These are phyloP conservation scores for Claviceps maximensis DNA, from an alignment of 2,329 filamentous ascomycete genomes.

Conservation along the genomic window DNA sequence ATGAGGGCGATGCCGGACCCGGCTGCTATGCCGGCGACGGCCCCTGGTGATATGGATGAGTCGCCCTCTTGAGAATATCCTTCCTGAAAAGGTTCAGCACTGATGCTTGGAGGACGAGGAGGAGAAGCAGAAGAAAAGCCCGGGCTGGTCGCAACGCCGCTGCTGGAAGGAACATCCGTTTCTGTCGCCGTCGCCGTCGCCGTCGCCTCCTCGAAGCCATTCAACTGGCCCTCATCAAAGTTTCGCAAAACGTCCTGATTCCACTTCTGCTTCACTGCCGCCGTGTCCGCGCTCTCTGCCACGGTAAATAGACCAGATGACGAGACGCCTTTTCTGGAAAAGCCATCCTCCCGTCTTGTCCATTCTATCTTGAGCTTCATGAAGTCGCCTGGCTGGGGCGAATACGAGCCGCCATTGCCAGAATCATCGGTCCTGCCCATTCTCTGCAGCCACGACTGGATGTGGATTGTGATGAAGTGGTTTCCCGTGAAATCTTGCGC, in stretches of 20 bases:
- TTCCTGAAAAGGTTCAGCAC: background rate
- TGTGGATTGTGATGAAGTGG: background rate
- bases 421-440: background rate
- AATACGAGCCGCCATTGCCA: background rate
- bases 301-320: constrained; percentile 11
- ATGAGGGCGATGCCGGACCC: constrained; percentile 26
- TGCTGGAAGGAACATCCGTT: background rate
- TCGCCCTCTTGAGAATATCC: background rate
- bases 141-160: background rate
- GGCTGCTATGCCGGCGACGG: constrained; percentile 34
- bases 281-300: background rate
- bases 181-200: no score
- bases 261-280: background rate
- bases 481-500: background rate
- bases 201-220: background rate
- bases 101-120: background rate
- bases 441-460: background rate
- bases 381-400: background rate
- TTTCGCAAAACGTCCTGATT: background rate
- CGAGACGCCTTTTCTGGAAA: background rate
- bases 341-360: background rate
- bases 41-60: constrained; percentile 25
- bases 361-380: constrained; percentile 10
- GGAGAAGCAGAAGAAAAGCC: background rate
- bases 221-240: background rate